These are phyloP conservation scores for Tricholoma flavovirens DNA, from an alignment of 768 basidiomycete genomes.

Conservation along the genomic window DNA sequence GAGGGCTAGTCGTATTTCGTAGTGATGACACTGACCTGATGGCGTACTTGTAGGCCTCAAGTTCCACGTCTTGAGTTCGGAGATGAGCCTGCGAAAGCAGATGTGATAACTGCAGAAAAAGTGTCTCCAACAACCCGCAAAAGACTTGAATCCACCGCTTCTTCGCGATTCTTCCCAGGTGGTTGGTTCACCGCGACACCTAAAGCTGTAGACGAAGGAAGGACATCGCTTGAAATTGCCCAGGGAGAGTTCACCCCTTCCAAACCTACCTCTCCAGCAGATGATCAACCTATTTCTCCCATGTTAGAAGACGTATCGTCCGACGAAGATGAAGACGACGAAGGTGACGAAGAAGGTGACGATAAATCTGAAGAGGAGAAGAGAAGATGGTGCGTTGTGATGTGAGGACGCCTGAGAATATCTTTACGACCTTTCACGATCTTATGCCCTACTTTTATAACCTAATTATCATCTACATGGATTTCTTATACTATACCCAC, in stretches of 20 bases:
- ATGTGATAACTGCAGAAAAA: neutral
- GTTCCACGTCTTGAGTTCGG: conserved; percentile 14
- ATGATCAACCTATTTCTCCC: conserved; percentile 17
- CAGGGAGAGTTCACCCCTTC: conserved; percentile 40
- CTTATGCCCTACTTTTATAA: conserved; percentile 10
- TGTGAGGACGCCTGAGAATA: conserved; percentile 21
- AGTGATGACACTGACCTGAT: neutral
- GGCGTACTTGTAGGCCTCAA: conserved; percentile 8
- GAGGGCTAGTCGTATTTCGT: neutral
- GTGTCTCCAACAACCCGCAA: conserved; percentile 26
- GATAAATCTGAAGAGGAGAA: conserved; percentile 25
- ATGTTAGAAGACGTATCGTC: conserved; percentile 8
- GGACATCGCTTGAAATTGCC: conserved; percentile 46
- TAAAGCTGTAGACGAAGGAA: conserved; percentile 34
- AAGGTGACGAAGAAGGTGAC: conserved; percentile 13
- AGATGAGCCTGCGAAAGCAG: conserved; percentile 7
- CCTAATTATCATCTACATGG: conserved; percentile 8
- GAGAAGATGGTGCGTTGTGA: conserved; percentile 35
- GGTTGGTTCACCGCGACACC: conserved; percentile 41
- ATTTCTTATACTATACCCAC: conserved; percentile 4
- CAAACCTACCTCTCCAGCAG: conserved; percentile 21
- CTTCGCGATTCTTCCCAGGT: conserved; percentile 54
- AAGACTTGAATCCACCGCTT: conserved; percentile 47
- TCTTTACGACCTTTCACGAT: conserved; percentile 13
- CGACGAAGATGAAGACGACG: conserved; percentile 10